A percentile compares a stretch with the other conserved stretches of the same genome.
These are phyloP conservation scores for Xylariaceae sp. DNA, from an alignment of 2,329 filamentous ascomycete species.

Conservation along the genomic window DNA sequence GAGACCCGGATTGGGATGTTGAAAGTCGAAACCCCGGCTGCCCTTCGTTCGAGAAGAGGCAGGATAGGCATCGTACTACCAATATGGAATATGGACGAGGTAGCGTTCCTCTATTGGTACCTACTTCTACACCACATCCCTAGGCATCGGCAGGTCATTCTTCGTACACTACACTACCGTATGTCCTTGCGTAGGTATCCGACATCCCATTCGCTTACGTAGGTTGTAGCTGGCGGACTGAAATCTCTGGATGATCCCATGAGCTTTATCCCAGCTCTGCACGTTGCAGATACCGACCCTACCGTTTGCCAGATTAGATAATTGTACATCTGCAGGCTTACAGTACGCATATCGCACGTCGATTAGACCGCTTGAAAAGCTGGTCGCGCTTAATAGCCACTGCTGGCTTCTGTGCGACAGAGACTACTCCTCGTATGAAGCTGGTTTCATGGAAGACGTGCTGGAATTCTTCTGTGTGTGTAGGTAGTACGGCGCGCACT, in stretches of 20 bases:
- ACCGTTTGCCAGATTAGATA: slow-evolving; percentile 15
- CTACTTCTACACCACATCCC: no score
- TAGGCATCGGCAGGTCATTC: slow-evolving; percentile 2
- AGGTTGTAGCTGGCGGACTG: background rate
- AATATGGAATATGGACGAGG: no score
- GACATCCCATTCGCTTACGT: slow-evolving; percentile 11
- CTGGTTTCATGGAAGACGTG: background rate
- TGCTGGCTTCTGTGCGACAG: background rate
- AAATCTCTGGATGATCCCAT: slow-evolving; percentile 22
- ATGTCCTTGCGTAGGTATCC: background rate
- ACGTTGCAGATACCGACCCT: slow-evolving; percentile 7
- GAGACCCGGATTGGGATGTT: background rate
- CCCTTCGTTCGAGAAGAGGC: background rate
- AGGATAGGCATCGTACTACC: background rate
- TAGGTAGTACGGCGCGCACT: background rate
- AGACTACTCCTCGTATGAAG: background rate
- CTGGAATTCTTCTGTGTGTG: background rate
- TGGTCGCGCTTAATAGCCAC: background rate
- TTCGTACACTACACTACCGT: background rate
- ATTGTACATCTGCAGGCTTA: slow-evolving; percentile 2
- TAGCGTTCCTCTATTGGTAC: background rate
- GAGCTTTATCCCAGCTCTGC: slow-evolving; percentile 12
- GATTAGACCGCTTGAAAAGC: background rate
- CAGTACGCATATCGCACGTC: background rate
- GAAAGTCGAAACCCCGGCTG: background rate